Conservation (phyloP, 2,329 filamentous ascomycete species). For the Grosmannia serpens region DNA sequence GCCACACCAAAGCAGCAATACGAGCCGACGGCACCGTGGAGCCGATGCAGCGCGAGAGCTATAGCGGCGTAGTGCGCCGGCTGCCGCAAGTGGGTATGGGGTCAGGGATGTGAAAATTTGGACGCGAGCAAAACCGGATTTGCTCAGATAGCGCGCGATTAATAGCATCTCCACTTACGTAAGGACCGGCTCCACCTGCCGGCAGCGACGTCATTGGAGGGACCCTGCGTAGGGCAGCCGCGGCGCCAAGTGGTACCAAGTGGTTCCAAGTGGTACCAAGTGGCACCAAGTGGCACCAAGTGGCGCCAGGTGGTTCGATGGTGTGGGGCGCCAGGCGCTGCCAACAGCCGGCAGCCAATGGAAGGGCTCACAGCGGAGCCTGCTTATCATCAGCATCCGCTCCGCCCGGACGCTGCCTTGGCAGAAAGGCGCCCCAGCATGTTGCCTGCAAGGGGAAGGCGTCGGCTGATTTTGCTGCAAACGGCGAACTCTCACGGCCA, state of each 20-base stretch:
- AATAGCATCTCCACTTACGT: too few relatives aligned
- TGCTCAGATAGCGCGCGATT: too few relatives aligned
- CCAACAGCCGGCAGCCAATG: neutral
- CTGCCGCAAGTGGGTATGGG: too few relatives aligned
- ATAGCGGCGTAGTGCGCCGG: too few relatives aligned
- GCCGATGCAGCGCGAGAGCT: neutral
- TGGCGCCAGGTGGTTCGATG: neutral
- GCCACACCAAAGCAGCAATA: neutral
- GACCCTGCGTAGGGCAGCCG: neutral
- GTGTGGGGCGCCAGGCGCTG: neutral
- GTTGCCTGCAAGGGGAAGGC: neutral
- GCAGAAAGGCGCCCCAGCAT: neutral
- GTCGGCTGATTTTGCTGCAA: slow-evolving; percentile 1
- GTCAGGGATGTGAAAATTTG: too few relatives aligned
- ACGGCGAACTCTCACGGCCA: neutral
- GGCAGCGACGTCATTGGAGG: neutral
- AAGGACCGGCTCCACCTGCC: too few relatives aligned
- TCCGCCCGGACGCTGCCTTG: neutral
- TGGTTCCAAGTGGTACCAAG: neutral
- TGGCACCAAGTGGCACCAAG: neutral
- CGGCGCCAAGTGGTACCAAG: neutral
- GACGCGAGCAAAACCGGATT: too few relatives aligned
- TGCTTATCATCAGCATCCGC: neutral
- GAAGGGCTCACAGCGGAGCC: neutral
- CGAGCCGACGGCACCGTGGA: neutral